A percentile compares a stretch with the other conserved stretches of the same genome.
Conservation (phyloP, 768 basidiomycete species). For the Cystobasidium tubakii region DNA sequence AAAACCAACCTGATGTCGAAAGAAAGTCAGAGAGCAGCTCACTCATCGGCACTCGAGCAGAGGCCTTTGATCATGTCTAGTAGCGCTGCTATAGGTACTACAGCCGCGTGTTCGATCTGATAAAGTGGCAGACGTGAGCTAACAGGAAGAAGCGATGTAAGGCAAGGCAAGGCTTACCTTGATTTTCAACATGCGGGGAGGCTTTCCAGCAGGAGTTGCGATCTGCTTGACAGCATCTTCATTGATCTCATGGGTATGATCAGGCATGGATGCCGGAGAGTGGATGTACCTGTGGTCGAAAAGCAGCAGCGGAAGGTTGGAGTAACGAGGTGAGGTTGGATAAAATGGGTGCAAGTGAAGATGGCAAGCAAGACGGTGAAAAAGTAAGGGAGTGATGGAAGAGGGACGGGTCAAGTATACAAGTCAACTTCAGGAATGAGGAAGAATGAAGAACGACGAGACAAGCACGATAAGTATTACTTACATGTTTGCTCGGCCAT, state of each 20-base stretch:
- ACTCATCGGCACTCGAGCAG: neutral
- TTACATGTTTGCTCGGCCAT: slow-evolving; percentile 10
- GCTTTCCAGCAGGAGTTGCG: neutral
- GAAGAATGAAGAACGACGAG: neutral
- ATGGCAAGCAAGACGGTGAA: neutral
- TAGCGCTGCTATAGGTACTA: neutral
- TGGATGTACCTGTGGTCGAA: neutral
- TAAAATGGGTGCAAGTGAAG: no score
- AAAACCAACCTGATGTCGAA: no score
- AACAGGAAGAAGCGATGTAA: no score
- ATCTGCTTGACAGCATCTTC: neutral
- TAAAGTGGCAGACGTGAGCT: neutral
- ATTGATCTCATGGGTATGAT: neutral
- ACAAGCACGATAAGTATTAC: neutral
- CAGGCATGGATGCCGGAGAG: neutral
- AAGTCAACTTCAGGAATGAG: neutral
- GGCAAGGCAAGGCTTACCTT: neutral
- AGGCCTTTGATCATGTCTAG: neutral
- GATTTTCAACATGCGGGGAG: neutral
- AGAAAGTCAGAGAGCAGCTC: no score
- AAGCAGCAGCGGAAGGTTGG: no score
- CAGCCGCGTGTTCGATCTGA: neutral
- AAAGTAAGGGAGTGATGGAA: no score
- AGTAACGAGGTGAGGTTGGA: no score
- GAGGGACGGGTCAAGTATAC: no score